Base-by-base conservation (phyloP, 768 basidiomycete species). In the Coprinopsis strossmayeri region DNA sequence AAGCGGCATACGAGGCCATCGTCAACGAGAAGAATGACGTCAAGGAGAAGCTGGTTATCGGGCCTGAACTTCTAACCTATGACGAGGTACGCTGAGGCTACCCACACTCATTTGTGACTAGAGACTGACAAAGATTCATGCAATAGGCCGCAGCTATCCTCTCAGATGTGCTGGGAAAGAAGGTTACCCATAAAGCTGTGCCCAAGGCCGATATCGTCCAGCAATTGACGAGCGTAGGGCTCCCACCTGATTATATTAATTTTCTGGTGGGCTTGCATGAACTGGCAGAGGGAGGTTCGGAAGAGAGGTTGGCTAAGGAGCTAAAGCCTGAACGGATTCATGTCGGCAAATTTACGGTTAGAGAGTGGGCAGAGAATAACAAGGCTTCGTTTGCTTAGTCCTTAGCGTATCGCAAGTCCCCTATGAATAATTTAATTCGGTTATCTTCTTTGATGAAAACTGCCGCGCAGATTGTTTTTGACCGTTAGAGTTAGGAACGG, bases 51-150 rank as follows among this genome's bases (percentile, higher is more conserved):
- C 54, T 62, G 26, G 57, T 71, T 7, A 54, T 69, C 30, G 69
- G 69, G 3, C 66, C 67, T 0, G 61, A 67, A 15, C 38, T 66
- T 3, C 55, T 59, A 3, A 55, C 57, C 5, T 66, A 66, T 30
- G 63, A 66, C 46, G 55, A 68, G 57, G 69, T 67, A 23, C 28
- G 55, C 46, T 7, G n/a, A n/a, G n/a, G n/a, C n/a, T n/a, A n/a
- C n/a, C n/a, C n/a, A n/a, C n/a, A n/a, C n/a, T n/a, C n/a, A n/a
- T n/a, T n/a, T n/a, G n/a, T n/a, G n/a, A n/a, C 26, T 5, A 18
- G 2, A 38, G 13, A 0, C 41, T 21, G 11, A 2, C 18, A 17
- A 35, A 47, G 40, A 56, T 2, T 10, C 34, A 47, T 5, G 21
- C 1, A 4, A 3, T 25, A 62, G 62, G 51, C 57, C 23, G 55